Percentiles rank a stretch among this genome's conserved stretches.
Conservation (phyloP, 2,329 filamentous ascomycete species). For the Ceratocystis cubensis region DNA sequence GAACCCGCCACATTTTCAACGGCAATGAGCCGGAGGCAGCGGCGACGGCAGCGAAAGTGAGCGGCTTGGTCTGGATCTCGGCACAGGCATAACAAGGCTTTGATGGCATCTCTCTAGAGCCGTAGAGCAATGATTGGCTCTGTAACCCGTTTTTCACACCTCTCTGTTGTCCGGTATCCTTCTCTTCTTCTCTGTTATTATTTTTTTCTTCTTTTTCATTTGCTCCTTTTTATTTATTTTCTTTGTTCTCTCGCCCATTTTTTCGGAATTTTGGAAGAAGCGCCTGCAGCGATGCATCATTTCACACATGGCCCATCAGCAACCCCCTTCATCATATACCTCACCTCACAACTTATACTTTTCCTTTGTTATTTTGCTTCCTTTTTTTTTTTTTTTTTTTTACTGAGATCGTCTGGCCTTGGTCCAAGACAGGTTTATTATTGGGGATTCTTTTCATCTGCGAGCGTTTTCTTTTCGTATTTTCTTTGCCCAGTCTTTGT, state of each 20-base stretch:
- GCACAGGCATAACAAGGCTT: not conserved
- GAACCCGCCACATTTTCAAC: too few species aligned
- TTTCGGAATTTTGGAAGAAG: conserved; percentile 18
- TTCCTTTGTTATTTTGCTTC: conserved; percentile 9
- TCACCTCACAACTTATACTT: conserved; percentile 14
- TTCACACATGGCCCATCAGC: conserved; percentile 15
- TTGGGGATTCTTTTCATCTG: not conserved
- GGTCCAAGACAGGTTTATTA: conserved; percentile 12
- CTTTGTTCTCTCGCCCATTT: not conserved
- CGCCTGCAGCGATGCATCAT: conserved; percentile 21
- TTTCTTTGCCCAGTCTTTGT: conserved; percentile 10
- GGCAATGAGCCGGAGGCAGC: too few species aligned
- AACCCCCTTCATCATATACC: conserved; percentile 13
- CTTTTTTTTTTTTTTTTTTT: not conserved
- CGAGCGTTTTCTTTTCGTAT: conserved; percentile 9
- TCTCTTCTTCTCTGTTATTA: conserved; percentile 11
- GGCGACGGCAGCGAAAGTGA: not conserved
- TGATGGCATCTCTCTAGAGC: not conserved
- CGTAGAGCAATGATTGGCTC: not conserved
- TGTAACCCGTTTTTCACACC: not conserved
- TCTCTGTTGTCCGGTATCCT: conserved; percentile 7
- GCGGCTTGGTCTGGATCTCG: not conserved
- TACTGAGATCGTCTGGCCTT: conserved; percentile 7
- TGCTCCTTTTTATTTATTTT: conserved; percentile 11
- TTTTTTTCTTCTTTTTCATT: conserved; percentile 3